Evolutionary conservation across 2,329 filamentous ascomycete genomes (phyloP).

Genomic region (Myotisia sp.): DNA sequence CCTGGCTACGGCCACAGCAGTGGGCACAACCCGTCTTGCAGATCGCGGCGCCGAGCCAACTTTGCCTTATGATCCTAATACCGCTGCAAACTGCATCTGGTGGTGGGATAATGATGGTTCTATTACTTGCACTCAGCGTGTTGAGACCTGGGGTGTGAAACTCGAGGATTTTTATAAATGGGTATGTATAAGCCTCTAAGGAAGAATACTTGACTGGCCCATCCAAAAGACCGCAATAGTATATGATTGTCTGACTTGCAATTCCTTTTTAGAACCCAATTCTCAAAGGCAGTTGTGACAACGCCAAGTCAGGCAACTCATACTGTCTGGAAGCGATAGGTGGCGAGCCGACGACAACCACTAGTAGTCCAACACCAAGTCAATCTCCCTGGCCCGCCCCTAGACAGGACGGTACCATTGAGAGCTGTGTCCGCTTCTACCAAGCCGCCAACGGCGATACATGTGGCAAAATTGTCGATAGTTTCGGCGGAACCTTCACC

Average conservation of each 20-base stretch:
- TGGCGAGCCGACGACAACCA: conserved; percentile 1
- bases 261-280: not conserved
- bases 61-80: conserved; percentile 1
- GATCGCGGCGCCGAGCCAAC: not conserved
- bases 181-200: not conserved
- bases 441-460: conserved; percentile 1
- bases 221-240: not conserved
- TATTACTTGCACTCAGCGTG: not conserved
- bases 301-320: not conserved
- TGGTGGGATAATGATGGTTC: conserved; percentile 5
- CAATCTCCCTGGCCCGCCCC: not conserved
- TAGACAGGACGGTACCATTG: conserved; percentile 1
- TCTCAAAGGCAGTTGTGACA: conserved; percentile 2
- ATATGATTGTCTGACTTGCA: not conserved
- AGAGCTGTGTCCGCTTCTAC: not conserved
- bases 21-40: not conserved
- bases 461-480: not conserved
- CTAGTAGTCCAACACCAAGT: not conserved
- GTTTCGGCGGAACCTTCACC: not conserved
- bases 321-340: conserved; percentile 4
- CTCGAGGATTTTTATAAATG: conserved; percentile 3
- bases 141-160: not conserved
- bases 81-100: conserved; percentile 2
- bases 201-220: not conserved
- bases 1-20: too few species aligned